Conservation (phyloP, 2,329 filamentous ascomycete genomes). For the Paracorniculantispora psalliotae region DNA sequence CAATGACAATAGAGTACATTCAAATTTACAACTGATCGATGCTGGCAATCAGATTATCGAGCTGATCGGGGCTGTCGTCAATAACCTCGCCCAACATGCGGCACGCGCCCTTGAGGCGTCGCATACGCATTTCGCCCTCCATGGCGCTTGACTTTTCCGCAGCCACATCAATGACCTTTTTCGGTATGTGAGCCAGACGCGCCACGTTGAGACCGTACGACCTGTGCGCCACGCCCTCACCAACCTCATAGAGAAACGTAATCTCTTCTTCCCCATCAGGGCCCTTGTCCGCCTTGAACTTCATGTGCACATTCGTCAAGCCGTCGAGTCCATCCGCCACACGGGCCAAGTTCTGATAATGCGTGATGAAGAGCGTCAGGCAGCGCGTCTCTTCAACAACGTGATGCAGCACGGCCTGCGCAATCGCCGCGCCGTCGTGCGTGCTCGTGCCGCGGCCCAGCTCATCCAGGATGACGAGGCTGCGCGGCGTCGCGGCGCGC, state of each 20-base stretch:
- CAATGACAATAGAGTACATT: constrained; percentile 7
- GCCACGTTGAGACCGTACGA: constrained; percentile 95
- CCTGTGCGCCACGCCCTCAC: constrained; percentile 84
- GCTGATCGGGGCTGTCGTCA: constrained; percentile 31
- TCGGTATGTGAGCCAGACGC: constrained; percentile 74
- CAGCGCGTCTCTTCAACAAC: constrained; percentile 70
- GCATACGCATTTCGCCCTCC: constrained; percentile 65
- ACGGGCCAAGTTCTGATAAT: constrained; percentile 80
- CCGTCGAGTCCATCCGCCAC: constrained; percentile 64
- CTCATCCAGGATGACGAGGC: constrained; percentile 89
- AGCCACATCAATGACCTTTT: constrained; percentile 71
- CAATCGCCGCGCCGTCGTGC: constrained; percentile 94
- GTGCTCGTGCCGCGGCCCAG: constrained; percentile 89
- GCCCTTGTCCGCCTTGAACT: constrained; percentile 54
- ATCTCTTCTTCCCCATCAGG: constrained; percentile 64
- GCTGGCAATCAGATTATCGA: constrained; percentile 49
- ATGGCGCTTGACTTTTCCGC: constrained; percentile 73
- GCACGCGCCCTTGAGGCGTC: constrained; percentile 51
- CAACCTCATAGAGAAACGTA: constrained; percentile 91
- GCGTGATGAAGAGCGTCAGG: constrained; percentile 92
- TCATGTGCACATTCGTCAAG: constrained; percentile 92
- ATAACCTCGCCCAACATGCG: constrained; percentile 40
- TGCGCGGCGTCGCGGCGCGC: constrained; percentile 78
- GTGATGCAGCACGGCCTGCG: constrained; percentile 82
- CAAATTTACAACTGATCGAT: constrained; percentile 53